These are phyloP conservation scores for Juglanconis oblonga DNA, from an alignment of 2,329 filamentous ascomycete species.

Conservation along the genomic window DNA sequence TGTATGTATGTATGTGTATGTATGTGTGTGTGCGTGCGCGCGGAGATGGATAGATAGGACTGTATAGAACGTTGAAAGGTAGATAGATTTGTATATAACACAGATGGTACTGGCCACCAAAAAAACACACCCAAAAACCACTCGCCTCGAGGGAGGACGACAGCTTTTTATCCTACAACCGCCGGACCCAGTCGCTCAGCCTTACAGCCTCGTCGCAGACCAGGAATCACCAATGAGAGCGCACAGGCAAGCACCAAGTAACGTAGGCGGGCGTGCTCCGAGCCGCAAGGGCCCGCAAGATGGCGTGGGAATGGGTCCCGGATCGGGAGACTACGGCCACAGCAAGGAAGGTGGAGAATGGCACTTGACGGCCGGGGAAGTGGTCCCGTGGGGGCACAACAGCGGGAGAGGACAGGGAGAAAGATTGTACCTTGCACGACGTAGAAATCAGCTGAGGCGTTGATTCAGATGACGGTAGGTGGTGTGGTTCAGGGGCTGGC, in stretches of 20 bases:
- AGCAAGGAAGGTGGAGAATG: neutral
- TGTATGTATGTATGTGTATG: too few species aligned
- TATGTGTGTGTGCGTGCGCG: too few species aligned
- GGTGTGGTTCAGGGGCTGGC: neutral
- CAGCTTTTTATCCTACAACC: slow-evolving; percentile 6
- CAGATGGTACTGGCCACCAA: neutral
- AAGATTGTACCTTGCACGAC: neutral
- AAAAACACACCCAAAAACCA: neutral
- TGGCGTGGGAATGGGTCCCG: slow-evolving; percentile 10
- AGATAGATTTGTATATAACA: neutral
- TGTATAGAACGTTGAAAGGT: neutral
- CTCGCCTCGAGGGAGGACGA: slow-evolving; percentile 7
- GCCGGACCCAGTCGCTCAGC: slow-evolving; percentile 13
- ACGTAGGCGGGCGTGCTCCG: slow-evolving; percentile 9
- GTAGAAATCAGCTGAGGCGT: slow-evolving; percentile 7
- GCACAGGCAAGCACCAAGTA: neutral
- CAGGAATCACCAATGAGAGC: neutral
- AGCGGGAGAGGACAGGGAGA: neutral
- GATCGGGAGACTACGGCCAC: slow-evolving; percentile 17
- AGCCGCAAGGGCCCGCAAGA: slow-evolving; percentile 10
- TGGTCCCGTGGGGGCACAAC: too few species aligned
- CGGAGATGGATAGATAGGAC: neutral
- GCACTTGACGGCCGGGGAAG: neutral
- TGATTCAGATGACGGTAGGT: slow-evolving; percentile 9
- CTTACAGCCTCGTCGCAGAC: slow-evolving; percentile 22